These are phyloP conservation scores for Panaeolus papilionaceus DNA, from an alignment of 768 basidiomycete genomes.

Conservation along the genomic window DNA sequence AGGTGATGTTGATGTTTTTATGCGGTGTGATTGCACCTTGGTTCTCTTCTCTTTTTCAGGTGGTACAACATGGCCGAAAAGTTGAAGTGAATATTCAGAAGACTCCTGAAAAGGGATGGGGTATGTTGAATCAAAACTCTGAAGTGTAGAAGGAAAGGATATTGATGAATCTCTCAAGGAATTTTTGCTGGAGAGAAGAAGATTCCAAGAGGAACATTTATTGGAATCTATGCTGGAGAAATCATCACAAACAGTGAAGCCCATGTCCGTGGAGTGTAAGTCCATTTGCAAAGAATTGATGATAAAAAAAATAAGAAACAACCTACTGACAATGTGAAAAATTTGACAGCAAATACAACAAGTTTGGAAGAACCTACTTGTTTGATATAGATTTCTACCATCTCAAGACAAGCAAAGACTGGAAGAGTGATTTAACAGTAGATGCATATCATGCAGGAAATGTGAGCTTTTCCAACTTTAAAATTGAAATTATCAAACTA, in stretches of 20 bases:
- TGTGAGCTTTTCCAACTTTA: slow-evolving; percentile 48
- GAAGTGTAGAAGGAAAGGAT: background rate
- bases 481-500: background rate
- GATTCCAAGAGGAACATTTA: slow-evolving; percentile 71
- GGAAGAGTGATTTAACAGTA: slow-evolving; percentile 59
- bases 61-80: slow-evolving; percentile 82
- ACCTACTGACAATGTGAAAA: slow-evolving; percentile 13
- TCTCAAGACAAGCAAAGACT: slow-evolving; percentile 42
- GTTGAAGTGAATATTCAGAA: slow-evolving; percentile 67
- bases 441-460: slow-evolving; percentile 92
- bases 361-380: slow-evolving; percentile 77
- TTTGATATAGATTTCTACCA: slow-evolving; percentile 85
- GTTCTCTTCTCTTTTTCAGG: slow-evolving; percentile 46
- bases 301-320: background rate
- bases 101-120: slow-evolving; percentile 87
- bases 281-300: slow-evolving; percentile 19
- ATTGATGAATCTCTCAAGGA: slow-evolving; percentile 47
- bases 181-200: slow-evolving; percentile 70
- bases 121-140: slow-evolving; percentile 43
- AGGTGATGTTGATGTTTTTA: background rate
- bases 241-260: slow-evolving; percentile 71
- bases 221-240: slow-evolving; percentile 90
- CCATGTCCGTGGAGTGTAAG: slow-evolving; percentile 72
- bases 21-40: slow-evolving; percentile 8
- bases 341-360: slow-evolving; percentile 67